Percentiles rank a stretch among this genome's conserved stretches.
Evolutionary conservation across 495 filamentous ascomycete species (phyloP).

Genomic region (Hypoxylon crocopeplum): DNA sequence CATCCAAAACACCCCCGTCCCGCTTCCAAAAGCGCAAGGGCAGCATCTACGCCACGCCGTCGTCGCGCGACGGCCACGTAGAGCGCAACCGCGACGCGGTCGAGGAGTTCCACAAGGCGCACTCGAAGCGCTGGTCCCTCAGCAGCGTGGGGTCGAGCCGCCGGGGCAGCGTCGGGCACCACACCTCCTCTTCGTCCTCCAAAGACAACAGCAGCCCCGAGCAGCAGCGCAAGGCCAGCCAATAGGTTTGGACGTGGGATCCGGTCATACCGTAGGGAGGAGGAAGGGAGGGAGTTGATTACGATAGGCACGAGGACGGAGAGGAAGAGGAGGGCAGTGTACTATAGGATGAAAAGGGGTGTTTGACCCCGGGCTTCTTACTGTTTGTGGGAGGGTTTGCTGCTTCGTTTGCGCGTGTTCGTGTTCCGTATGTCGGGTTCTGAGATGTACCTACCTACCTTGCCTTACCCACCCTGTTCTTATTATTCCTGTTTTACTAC

Average conservation of each 20-base stretch:
- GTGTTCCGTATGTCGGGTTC: slow-evolving; percentile 24
- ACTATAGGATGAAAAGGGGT: background rate
- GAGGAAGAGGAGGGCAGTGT: background rate
- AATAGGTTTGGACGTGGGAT: slow-evolving; percentile 25
- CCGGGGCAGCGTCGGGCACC: slow-evolving; percentile 13
- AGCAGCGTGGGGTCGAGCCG: slow-evolving; percentile 30
- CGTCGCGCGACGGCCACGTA: slow-evolving; percentile 63
- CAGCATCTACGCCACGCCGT: slow-evolving; percentile 66
- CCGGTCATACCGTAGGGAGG: slow-evolving; percentile 21
- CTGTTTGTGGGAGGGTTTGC: slow-evolving; percentile 11
- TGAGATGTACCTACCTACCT: background rate
- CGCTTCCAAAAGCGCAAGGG: slow-evolving; percentile 70
- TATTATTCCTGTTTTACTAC: too few species aligned
- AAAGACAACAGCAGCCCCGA: slow-evolving; percentile 5
- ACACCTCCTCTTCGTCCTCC: background rate
- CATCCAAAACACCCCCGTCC: slow-evolving; percentile 65
- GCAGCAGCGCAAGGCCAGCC: slow-evolving; percentile 29
- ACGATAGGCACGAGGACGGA: background rate
- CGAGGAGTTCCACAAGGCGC: slow-evolving; percentile 51
- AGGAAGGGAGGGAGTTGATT: background rate
- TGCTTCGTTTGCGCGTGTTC: slow-evolving; percentile 16
- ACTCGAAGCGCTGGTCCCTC: slow-evolving; percentile 48
- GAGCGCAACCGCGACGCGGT: slow-evolving; percentile 53
- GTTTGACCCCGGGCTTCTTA: background rate
- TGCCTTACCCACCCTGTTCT: background rate